Conservation (phyloP, 441 rosid species). For the Theobroma grandiflorum region DNA sequence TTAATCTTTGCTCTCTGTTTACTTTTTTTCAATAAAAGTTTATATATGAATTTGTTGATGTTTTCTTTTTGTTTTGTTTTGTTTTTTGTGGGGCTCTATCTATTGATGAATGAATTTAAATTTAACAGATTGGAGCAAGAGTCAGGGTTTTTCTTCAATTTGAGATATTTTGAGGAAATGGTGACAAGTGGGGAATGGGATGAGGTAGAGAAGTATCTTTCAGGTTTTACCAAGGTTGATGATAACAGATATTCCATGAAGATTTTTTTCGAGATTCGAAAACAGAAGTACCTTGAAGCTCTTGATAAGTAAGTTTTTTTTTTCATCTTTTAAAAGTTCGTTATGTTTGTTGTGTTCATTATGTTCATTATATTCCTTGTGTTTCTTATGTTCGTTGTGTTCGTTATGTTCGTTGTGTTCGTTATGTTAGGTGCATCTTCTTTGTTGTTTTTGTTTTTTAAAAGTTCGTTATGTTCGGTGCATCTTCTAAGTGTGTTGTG, state of each 20-base stretch:
- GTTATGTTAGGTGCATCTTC: too few relatives aligned
- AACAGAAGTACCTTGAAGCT: constrained; percentile 89
- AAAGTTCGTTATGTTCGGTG: background rate
- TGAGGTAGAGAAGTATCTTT: constrained; percentile 82
- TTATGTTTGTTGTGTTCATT: background rate
- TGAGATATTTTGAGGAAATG: constrained; percentile 83
- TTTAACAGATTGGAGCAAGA: constrained; percentile 77
- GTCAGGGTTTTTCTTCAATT: constrained; percentile 80
- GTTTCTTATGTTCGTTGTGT: too few relatives aligned
- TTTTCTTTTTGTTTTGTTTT: background rate
- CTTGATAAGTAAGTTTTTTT: constrained; percentile 66
- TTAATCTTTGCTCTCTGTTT: background rate
- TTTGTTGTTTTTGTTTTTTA: background rate
- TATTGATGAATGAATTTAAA: constrained; percentile 19
- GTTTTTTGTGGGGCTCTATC: background rate
- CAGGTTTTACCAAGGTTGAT: constrained; percentile 85
- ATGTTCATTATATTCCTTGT: too few relatives aligned
- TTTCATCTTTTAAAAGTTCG: background rate
- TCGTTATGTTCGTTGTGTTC: too few relatives aligned
- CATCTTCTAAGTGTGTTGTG: background rate
- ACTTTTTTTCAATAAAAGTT: background rate
- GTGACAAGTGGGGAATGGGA: constrained; percentile 92
- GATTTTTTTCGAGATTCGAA: constrained; percentile 83
- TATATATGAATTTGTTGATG: background rate
- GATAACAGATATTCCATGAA: constrained; percentile 90